These are phyloP conservation scores for Suillus cothurnatus DNA, from an alignment of 768 basidiomycete genomes.

Conservation along the genomic window DNA sequence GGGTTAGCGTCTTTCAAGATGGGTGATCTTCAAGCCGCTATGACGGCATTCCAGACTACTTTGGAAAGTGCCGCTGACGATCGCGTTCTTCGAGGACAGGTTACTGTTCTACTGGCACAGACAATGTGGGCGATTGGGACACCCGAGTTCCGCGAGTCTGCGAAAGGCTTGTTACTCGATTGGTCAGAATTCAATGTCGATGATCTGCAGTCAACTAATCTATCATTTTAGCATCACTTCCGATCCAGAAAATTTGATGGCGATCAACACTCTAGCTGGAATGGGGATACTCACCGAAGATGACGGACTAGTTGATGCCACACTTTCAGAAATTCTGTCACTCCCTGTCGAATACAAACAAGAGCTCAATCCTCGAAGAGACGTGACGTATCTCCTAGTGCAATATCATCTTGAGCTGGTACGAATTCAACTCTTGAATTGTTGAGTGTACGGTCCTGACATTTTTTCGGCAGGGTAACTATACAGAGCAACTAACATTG, in stretches of 20 bases:
- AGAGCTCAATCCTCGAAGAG: too few relatives aligned
- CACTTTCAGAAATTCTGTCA: conserved; percentile 76
- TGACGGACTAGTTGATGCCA: conserved; percentile 80
- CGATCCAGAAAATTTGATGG: conserved; percentile 78
- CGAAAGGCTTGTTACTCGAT: conserved; percentile 78
- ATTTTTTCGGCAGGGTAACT: too few relatives aligned
- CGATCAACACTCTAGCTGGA: conserved; percentile 83
- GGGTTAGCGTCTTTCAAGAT: too few relatives aligned
- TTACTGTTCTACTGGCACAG: conserved; percentile 76
- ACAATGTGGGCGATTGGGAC: conserved; percentile 81
- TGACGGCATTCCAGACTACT: too few relatives aligned
- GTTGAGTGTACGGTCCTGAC: too few relatives aligned
- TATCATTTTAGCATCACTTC: conserved; percentile 60
- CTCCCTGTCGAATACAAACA: conserved; percentile 69
- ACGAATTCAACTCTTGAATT: too few relatives aligned
- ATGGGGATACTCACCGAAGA: conserved; percentile 86
- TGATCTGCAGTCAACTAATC: conserved; percentile 7
- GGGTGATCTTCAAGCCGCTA: too few relatives aligned
- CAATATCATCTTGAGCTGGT: too few relatives aligned
- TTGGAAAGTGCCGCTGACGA: too few relatives aligned
- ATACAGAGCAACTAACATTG: conserved; percentile 50
- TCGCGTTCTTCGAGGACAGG: too few relatives aligned
- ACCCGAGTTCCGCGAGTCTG: conserved; percentile 74
- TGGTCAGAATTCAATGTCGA: conserved; percentile 52
- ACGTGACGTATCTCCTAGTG: too few relatives aligned